Percentiles rank a stretch among this genome's conserved stretches.
These are phyloP conservation scores for Termitomyces sp. DNA, from an alignment of 768 basidiomycete genomes.

Conservation along the genomic window DNA sequence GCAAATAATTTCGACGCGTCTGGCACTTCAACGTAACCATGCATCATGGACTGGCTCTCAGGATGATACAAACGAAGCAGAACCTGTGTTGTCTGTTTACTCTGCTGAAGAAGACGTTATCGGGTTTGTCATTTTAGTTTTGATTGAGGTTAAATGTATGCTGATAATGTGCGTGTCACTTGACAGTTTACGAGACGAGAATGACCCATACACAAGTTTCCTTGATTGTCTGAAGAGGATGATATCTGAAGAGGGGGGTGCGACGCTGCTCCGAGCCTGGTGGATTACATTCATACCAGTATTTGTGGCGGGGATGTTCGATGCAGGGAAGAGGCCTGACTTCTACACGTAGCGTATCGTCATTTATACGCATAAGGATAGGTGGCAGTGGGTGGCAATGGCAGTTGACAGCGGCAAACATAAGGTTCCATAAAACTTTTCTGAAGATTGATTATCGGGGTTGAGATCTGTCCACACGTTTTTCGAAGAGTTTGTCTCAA, in stretches of 20 bases:
- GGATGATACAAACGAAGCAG: background rate
- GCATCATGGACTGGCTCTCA: constrained; percentile 45
- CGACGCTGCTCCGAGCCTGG: constrained; percentile 73
- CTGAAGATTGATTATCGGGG: background rate
- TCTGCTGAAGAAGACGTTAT: constrained; percentile 9
- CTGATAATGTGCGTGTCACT: constrained; percentile 2
- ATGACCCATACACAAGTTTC: constrained; percentile 70
- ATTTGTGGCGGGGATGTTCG: background rate
- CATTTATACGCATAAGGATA: background rate
- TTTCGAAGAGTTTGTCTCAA: background rate
- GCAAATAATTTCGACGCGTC: constrained; percentile 68
- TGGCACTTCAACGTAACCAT: constrained; percentile 80
- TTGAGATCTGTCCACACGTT: background rate
- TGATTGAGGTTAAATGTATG: background rate
- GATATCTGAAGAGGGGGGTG: constrained; percentile 67
- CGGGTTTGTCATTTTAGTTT: background rate
- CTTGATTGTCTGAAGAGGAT: constrained; percentile 70
- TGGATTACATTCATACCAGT: constrained; percentile 56
- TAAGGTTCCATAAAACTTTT: background rate
- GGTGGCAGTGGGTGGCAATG: background rate
- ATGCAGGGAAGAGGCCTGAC: background rate
- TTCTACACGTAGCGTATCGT: background rate
- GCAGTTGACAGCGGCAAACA: background rate
- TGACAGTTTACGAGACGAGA: constrained; percentile 59
- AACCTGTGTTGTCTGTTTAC: background rate